These are phyloP conservation scores for Silene conica DNA, from an alignment of 148 eudicot genomes.

Conservation along the genomic window DNA sequence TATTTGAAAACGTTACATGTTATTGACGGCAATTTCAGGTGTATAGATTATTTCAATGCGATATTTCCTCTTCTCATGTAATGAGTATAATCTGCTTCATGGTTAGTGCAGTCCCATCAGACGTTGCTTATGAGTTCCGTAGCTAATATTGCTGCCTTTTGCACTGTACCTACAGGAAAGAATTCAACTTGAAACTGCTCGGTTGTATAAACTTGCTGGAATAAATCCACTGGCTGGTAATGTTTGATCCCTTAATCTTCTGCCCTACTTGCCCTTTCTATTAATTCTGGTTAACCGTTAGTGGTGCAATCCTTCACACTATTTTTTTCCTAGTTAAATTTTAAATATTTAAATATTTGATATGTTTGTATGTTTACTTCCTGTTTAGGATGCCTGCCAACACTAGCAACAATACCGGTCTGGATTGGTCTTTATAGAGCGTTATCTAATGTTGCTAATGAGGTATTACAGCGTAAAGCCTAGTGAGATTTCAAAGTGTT, in stretches of 20 bases:
- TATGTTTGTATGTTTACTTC: background rate
- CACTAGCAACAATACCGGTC: constrained; percentile 91
- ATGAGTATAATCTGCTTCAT: background rate
- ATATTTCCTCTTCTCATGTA: background rate
- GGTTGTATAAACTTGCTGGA: constrained; percentile 83
- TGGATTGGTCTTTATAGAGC: constrained; percentile 99
- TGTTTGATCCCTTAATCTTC: background rate
- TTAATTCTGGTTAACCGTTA: background rate
- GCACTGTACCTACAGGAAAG: constrained; percentile 58
- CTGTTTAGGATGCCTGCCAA: constrained; percentile 77
- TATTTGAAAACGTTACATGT: background rate
- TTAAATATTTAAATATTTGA: background rate
- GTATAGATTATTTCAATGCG: background rate
- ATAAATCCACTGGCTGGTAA: constrained; percentile 94
- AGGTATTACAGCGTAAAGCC: constrained; percentile 40
- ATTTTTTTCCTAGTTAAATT: constrained; percentile 5
- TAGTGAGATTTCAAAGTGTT: background rate
- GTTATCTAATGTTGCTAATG: constrained; percentile 91
- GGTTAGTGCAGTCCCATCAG: background rate
- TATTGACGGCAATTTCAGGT: background rate
- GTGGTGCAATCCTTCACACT: background rate
- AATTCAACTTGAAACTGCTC: constrained; percentile 88
- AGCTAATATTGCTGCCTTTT: constrained; percentile 15
- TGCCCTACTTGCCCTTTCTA: background rate
- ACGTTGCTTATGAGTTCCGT: background rate